Percentiles rank a stretch among this genome's conserved stretches.
Conservation (phyloP, 352 stramenopile species). For the Globisporangium megalacanthum region DNA sequence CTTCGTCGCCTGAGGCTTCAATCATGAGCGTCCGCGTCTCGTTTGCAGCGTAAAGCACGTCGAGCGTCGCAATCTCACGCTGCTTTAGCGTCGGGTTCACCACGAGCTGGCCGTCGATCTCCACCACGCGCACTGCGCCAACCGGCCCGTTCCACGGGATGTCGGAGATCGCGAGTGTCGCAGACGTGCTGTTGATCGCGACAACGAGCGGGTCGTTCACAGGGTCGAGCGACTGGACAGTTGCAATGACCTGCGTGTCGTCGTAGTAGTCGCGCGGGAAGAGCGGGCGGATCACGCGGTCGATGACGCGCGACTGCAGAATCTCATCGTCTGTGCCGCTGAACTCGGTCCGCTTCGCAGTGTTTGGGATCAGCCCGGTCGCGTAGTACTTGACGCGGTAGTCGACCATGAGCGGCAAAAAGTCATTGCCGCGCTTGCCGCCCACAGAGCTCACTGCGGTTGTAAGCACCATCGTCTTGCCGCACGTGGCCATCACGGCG, state of each 20-base stretch:
- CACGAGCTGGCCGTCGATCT: conserved; percentile 85
- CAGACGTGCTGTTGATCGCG: conserved; percentile 87
- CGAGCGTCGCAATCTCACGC: conserved; percentile 61
- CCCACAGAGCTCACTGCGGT: conserved; percentile 67
- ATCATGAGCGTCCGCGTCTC: conserved; percentile 83
- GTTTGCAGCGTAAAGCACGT: conserved; percentile 84
- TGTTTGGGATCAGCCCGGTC: conserved; percentile 85
- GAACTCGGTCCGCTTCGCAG: conserved; percentile 84
- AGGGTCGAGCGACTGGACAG: conserved; percentile 83
- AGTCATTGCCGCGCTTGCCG: conserved; percentile 52
- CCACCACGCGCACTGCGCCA: conserved; percentile 84
- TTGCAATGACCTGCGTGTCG: conserved; percentile 94
- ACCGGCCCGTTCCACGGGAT: conserved; percentile 89
- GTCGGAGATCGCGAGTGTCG: conserved; percentile 77
- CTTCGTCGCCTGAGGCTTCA: conserved; percentile 76
- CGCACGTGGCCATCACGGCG: conserved; percentile 74
- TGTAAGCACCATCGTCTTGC: conserved; percentile 83
- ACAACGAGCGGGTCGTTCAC: conserved; percentile 84
- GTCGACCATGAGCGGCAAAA: conserved; percentile 91
- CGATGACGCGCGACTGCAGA: conserved; percentile 94
- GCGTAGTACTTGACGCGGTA: conserved; percentile 90
- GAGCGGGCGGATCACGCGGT: conserved; percentile 93
- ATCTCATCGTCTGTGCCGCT: conserved; percentile 93
- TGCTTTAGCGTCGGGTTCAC: conserved; percentile 86
- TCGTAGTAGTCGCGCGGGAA: conserved; percentile 93